A percentile compares a stretch with the other conserved stretches of the same genome.
phyloP scores from a whole-genome alignment of 495 filamentous ascomycete genomes.

The Penicillium simplicissimum region DNA sequence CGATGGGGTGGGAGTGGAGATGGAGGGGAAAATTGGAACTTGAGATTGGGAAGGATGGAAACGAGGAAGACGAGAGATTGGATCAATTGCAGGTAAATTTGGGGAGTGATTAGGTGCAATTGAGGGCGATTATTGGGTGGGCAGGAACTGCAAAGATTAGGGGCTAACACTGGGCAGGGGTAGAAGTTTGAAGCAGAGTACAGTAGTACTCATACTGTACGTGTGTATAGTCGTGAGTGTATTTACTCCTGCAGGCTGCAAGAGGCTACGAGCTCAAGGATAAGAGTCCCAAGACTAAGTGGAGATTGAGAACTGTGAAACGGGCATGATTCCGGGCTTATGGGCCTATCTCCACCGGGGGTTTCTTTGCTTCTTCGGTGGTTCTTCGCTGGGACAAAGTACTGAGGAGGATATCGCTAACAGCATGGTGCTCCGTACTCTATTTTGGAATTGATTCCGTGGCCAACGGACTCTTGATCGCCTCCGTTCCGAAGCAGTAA shows the following conservation, averaged over 20 bases:
- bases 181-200: no score
- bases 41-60: neutral
- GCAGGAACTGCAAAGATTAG: neutral
- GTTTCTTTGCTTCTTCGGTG: slow-evolving; percentile 6
- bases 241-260: neutral
- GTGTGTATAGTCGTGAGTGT: no score
- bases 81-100: neutral
- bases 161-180: neutral
- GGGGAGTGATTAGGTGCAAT: neutral
- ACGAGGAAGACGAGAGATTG: neutral
- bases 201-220: no score
- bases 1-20: neutral
- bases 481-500: neutral
- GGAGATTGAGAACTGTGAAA: neutral
- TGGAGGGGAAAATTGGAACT: neutral
- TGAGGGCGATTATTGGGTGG: neutral
- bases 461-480: neutral
- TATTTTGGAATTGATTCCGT: neutral
- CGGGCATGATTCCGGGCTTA: neutral
- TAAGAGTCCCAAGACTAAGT: neutral
- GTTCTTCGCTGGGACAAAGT: neutral
- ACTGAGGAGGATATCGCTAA: neutral
- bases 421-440: neutral
- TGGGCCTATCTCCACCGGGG: neutral
- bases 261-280: neutral